Evolutionary conservation across 2,329 filamentous ascomycete species (phyloP).

Genomic region (Fusarium cicatricum): DNA sequence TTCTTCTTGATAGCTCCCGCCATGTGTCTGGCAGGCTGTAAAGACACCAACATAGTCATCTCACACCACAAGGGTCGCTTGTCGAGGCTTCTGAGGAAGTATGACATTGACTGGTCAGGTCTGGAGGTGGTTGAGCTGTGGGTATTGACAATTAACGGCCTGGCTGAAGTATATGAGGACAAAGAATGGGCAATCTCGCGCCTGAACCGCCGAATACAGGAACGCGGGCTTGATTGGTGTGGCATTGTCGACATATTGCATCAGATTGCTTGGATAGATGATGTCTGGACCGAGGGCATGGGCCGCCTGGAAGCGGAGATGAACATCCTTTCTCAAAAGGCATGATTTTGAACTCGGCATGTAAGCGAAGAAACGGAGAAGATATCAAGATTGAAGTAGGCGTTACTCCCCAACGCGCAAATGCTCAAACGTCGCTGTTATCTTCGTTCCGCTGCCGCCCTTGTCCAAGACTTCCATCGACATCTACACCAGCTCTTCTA

Average conservation of each 20-base stretch:
- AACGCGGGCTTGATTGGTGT: neutral
- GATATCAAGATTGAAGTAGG: no score
- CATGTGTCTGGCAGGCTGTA: neutral
- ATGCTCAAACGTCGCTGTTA: neutral
- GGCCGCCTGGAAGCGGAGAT: no score
- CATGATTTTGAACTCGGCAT: no score
- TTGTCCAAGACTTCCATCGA: slow-evolving; percentile 31
- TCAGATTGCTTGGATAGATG: neutral
- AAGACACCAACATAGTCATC: neutral
- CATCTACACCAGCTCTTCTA: slow-evolving; percentile 28
- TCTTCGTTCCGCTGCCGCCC: slow-evolving; percentile 26
- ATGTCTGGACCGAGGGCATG: neutral
- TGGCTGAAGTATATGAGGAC: neutral
- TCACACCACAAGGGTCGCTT: neutral
- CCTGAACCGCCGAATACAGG: neutral
- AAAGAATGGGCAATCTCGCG: neutral
- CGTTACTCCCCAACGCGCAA: no score
- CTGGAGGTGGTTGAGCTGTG: neutral
- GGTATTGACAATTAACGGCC: neutral
- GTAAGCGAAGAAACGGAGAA: no score
- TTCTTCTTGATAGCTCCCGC: neutral
- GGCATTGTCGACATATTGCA: neutral
- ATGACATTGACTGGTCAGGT: neutral
- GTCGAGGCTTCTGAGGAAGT: neutral
- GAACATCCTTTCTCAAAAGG: no score